A percentile compares a stretch with the other conserved stretches of the same genome.
Conservation (phyloP, 208 protist genomes). For the Trypanosomatidae sp. region DNA sequence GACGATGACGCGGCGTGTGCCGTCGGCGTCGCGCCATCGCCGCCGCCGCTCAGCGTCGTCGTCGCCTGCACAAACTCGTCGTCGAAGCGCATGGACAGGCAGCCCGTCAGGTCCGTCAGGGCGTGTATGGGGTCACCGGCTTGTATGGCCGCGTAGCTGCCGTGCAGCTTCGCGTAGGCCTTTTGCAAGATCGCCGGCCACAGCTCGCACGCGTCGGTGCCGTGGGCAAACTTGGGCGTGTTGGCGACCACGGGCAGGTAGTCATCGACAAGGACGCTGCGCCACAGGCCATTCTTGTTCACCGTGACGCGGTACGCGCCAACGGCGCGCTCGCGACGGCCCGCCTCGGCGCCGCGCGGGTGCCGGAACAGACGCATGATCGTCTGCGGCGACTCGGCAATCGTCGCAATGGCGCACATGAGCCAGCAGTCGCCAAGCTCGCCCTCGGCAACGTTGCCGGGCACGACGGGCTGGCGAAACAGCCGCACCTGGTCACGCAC, state of each 20-base stretch:
- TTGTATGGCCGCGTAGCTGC: conserved; percentile 66
- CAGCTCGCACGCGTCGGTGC: conserved; percentile 63
- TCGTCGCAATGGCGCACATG: conserved; percentile 61
- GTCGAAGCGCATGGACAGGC: conserved; percentile 60
- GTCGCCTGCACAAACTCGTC: conserved; percentile 29
- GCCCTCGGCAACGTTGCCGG: conserved; percentile 46
- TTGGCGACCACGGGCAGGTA: conserved; percentile 58
- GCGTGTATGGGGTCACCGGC: conserved; percentile 82
- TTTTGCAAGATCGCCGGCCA: conserved; percentile 85
- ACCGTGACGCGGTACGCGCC: conserved; percentile 82
- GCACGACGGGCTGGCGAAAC: conserved; percentile 51
- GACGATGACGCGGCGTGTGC: too few relatives aligned
- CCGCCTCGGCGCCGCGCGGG: conserved; percentile 25
- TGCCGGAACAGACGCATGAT: conserved; percentile 64
- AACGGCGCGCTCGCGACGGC: conserved; percentile 28
- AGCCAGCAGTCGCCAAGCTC: conserved; percentile 82
- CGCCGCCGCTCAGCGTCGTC: conserved; percentile 3
- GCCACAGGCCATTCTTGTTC: conserved; percentile 84
- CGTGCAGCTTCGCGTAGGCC: conserved; percentile 85
- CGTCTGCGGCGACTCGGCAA: conserved; percentile 26
- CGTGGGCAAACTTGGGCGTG: conserved; percentile 33
- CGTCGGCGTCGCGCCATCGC: conserved; percentile 6
- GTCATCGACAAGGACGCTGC: conserved; percentile 76
- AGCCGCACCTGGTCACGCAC: conserved; percentile 54
- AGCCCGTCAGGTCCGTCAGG: conserved; percentile 74